Evolutionary conservation across 75 land plant genomes (phyloP), one percentile per base, ranked within the genome.

Genomic region (Cupressus sempervirens): DNA sequence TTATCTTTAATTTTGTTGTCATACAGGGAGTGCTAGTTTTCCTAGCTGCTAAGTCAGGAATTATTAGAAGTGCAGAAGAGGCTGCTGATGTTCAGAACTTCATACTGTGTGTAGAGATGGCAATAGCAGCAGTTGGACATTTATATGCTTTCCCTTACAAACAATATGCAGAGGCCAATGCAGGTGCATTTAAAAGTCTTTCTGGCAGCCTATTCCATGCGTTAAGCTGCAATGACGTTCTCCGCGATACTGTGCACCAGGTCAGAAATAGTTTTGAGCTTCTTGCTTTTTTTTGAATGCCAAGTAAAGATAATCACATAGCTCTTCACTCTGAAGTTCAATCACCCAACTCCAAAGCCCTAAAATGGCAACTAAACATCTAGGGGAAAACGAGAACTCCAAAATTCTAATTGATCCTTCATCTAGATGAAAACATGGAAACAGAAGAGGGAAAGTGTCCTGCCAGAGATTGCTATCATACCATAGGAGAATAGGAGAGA

Each of bases 191-290:
- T 15, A 85, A 88, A 40, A 86, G 85, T 48, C 82, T 91, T 5
- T 13, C 29, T 6, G 77, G 83, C 29, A 91, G 73, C 52, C 45
- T 91, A 53, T 80, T 88, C 34, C 92, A 91, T 86, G 92, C 91
- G 3, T 85, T 91, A 41, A 91, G 87, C 74, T 80, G 89, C 84
- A 84, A 87, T 50, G 92, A 91, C 65, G 84, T 91, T 34, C 84
- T 89, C 36, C 84, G 85, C 54, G 92, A 91, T 84, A 89, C 92
- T 36, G 85, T 89, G 56, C 92, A 91, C 77, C 92, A 91, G 92
- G 92, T 91, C 46, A 38, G 43, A 4, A 35, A 53, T 76, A 14
- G 9, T 80, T 77, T 85, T 36, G 40, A 26, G 43, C 48, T 40
- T 43, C 40, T 80, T 80, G 45, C 82, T 40, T 80, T 80, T 35